Percentiles rank a stretch among this genome's conserved stretches.
These are phyloP conservation scores for Blakeslea trispora DNA, from an alignment of 371 early-diverging fungal species.

Conservation along the genomic window DNA sequence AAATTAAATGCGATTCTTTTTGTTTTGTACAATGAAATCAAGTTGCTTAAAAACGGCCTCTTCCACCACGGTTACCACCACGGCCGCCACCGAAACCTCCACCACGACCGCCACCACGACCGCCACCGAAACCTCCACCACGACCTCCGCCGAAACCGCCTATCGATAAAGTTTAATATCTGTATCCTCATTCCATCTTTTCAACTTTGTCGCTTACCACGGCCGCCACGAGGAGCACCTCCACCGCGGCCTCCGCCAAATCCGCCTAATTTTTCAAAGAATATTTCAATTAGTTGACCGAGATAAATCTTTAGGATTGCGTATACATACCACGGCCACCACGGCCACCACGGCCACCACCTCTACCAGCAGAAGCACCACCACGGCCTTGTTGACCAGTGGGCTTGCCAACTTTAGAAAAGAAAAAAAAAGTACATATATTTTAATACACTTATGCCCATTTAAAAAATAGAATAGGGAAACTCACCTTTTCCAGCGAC, in stretches of 20 bases:
- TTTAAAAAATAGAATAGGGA: too few relatives aligned
- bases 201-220: conserved; percentile 35
- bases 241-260: conserved; percentile 30
- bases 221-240: conserved; percentile 30
- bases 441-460: too few relatives aligned
- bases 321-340: too few relatives aligned
- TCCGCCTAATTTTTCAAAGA: conserved; percentile 35
- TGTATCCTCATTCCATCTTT: too few relatives aligned
- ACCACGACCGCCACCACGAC: conserved; percentile 29
- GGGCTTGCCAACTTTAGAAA: conserved; percentile 41
- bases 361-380: conserved; percentile 37
- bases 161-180: neutral
- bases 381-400: conserved; percentile 52
- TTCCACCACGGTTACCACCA: conserved; percentile 7
- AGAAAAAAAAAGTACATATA: too few relatives aligned
- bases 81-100: conserved; percentile 14
- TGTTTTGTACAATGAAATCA: neutral
- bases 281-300: too few relatives aligned
- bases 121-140: conserved; percentile 24
- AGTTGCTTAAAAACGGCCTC: conserved; percentile 6
- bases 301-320: too few relatives aligned
- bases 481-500: conserved; percentile 64
- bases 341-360: conserved; percentile 49
- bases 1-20: neutral
- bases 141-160: conserved; percentile 26